Evolutionary conservation across 495 filamentous ascomycete genomes (phyloP), one percentile per base, ranked within the genome.

Genomic region (Copromyces sp.): DNA sequence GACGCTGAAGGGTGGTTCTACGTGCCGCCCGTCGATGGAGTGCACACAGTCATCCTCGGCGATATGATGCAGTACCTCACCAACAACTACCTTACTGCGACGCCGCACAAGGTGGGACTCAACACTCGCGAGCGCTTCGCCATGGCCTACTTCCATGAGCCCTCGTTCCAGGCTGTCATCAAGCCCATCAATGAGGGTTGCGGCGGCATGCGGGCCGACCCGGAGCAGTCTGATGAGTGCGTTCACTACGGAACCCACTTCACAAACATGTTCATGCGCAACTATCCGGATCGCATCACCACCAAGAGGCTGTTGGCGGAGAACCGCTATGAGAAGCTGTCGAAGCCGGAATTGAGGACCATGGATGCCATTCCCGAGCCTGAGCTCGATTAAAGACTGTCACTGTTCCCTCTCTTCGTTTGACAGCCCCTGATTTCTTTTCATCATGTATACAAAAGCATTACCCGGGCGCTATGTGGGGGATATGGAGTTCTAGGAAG

Each of bases 41-140:
- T 77, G 2, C 79, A 84, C 53, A 84, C 83, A 2, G 82, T 84
- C 4, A 84, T 85, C 73, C 83, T 82, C 39, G 83, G 83, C 2
- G 83, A 85, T 68, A 85, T 85, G 82, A 82, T 85, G 83, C 83
- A 84, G 71, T 83, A 83, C 73, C 71, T 85, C 39, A 85, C 83
- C 61, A 75, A 76, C 69, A 75, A 77, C 73, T 79, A 77, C 70
- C 78, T 85, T 20, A 80, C 74, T 3, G 82, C 83, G 14, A 85
- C 83, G 0, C 82, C 82, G 16, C 83, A 84, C 80, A 85, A 85
- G 75, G 83, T 85, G 59, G 83, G 81, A 16, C 79, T 85, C 45
- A 84, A 85, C 74, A 83, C 79, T 1, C 75, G 79, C 12, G 82
- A 84, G 74, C 79, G 83, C 2, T 85, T 78, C 70, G 76, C 80